A percentile compares a stretch with the other conserved stretches of the same genome.
Evolutionary conservation across 345 rosid species (phyloP).

Genomic region (Syzygium aromaticum): DNA sequence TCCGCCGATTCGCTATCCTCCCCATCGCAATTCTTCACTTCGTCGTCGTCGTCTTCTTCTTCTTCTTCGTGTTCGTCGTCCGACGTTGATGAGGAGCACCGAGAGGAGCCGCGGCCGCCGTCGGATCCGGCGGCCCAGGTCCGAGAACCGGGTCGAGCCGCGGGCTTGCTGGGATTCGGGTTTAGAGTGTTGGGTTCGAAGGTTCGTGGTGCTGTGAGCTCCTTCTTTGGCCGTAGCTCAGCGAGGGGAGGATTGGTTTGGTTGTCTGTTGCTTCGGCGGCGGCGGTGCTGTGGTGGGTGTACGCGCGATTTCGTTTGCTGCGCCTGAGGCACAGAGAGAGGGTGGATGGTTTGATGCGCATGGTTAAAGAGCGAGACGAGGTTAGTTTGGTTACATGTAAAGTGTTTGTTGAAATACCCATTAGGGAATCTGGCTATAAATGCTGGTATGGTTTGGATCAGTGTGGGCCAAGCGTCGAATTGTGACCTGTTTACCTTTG

Average conservation of each 20-base stretch:
- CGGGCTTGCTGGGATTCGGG: constrained; percentile 1
- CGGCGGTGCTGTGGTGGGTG: constrained; percentile 1
- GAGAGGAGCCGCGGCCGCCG: background rate
- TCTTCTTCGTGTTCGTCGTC: constrained; percentile 5
- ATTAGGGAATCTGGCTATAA: background rate
- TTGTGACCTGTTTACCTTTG: background rate
- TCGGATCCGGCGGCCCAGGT: background rate
- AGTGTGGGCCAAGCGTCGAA: background rate
- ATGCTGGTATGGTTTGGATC: background rate
- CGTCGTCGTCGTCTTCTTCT: background rate
- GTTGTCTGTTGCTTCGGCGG: background rate
- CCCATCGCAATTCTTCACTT: background rate
- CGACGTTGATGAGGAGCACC: background rate
- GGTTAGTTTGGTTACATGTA: background rate
- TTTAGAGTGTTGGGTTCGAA: constrained; percentile 3
- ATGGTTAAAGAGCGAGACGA: constrained; percentile 9
- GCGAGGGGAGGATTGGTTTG: background rate
- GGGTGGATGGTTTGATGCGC: background rate
- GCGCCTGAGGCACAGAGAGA: background rate
- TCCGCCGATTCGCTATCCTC: background rate
- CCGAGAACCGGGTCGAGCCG: background rate
- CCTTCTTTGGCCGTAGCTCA: background rate
- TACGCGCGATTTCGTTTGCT: background rate
- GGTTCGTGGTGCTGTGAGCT: background rate
- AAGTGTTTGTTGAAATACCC: constrained; percentile 6